Percentiles rank a stretch among this genome's conserved stretches.
Evolutionary conservation across 2,329 filamentous ascomycete species (phyloP).

Genomic region (Trematosphaeria pertusa): DNA sequence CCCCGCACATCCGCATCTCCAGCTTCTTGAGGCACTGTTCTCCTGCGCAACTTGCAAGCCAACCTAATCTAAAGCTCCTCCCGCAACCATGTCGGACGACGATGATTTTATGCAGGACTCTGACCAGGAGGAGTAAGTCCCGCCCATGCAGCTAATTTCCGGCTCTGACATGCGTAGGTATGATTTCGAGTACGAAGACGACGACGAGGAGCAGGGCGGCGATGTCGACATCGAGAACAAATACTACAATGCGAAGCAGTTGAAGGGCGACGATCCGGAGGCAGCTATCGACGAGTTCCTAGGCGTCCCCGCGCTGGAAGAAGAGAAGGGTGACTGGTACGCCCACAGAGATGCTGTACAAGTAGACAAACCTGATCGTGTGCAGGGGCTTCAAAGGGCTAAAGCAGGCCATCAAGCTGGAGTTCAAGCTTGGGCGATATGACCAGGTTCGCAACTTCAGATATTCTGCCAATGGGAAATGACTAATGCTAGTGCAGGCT

Average conservation of each 20-base stretch:
- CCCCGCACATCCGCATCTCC: too few species aligned
- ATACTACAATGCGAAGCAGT: slow-evolving; percentile 99
- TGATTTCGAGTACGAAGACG: slow-evolving; percentile 97
- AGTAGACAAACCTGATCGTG: slow-evolving; percentile 23
- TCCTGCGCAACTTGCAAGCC: too few species aligned
- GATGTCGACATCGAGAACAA: slow-evolving; percentile 98
- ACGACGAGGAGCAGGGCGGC: slow-evolving; percentile 84
- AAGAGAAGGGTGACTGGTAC: slow-evolving; percentile 92
- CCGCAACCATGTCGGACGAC: slow-evolving; percentile 72
- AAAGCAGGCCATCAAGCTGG: slow-evolving; percentile 97
- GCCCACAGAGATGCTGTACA: slow-evolving; percentile 13
- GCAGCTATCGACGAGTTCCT: slow-evolving; percentile 92
- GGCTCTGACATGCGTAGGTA: slow-evolving; percentile 63
- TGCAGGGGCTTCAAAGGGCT: slow-evolving; percentile 87
- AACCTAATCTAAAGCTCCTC: too few species aligned
- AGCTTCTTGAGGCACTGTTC: too few species aligned
- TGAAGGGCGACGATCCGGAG: slow-evolving; percentile 85
- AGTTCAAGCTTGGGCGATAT: slow-evolving; percentile 91
- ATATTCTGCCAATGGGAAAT: slow-evolving; percentile 6
- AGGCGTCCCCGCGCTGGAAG: slow-evolving; percentile 81
- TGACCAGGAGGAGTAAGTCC: slow-evolving; percentile 77
- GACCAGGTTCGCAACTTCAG: slow-evolving; percentile 66
- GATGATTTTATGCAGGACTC: slow-evolving; percentile 96
- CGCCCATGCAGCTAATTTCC: background rate
- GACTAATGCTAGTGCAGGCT: slow-evolving; percentile 64